Evolutionary conservation across 1,284 basidiomycete species (phyloP), one percentile per base, ranked within the genome.

Genomic region (Entoloma clypeatum): DNA sequence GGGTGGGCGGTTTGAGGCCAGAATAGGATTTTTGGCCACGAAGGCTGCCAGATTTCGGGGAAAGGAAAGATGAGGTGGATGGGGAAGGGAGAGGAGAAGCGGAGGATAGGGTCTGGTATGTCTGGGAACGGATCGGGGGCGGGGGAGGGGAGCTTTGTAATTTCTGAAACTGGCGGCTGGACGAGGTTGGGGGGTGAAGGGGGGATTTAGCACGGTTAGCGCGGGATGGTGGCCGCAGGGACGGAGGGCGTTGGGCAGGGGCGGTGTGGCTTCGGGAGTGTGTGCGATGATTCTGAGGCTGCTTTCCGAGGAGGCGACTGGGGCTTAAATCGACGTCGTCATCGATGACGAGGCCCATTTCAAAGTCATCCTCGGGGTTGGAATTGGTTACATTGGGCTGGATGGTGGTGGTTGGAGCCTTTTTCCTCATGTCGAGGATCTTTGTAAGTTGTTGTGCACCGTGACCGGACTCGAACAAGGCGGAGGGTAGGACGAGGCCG

Each of bases 21-120:
- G 82, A 79, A 58, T 86, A 82, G 5, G 86, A 88, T 54, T 87
- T 88, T 68, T 89, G 85, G 17, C 79, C 79, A 29, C 86, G 79
- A 45, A 89, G 73, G 59, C 79, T 81, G 38, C 74, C 77, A 43
- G 81, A 75, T 59, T 86, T 87, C 31, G 75, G 68, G 19, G 77
- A 63, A 45, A 84, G 71, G 61, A 84, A 77, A 11, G 75, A 70
- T 30, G 66, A 38, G 7, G 52, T 65, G 37, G 74, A 65, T 10
- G 69, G 65, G 25, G 74, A 61, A 23, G 62, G 50, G 9, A n/a
- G n/a, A n/a, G 73, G 67, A 50, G 71, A 61, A 30, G 65, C 62
- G 27, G 75, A 63, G n/a, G 72, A 62, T 51, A 81, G 67, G 42
- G 73, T 65, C 56, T 80, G 78, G 59, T 76, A 79, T 37, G 74